Base-by-base conservation (phyloP, 352 stramenopile species). In the Phytophthora tentaculata region DNA sequence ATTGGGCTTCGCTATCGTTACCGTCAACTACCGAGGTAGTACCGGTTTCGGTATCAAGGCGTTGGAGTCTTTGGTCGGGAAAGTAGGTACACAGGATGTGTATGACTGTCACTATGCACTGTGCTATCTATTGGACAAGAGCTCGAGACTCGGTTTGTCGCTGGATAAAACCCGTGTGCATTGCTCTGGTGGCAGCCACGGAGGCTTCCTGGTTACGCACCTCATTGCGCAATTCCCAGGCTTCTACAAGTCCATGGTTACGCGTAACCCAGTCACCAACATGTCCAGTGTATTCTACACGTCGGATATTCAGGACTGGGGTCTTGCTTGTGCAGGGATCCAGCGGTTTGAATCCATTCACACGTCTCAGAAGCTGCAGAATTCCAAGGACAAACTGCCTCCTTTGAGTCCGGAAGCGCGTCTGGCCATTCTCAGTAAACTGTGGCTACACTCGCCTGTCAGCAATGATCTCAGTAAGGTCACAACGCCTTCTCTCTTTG, bases 281-380 rank as follows among this genome's bases (percentile, higher is more conserved):
- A 96, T 99, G 65, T 84, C 94, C 23, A 91, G 82, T 35, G 93
- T 98, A 87, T 91, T 97, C 39, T 97, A 94, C 71, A 85, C 86
- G 19, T 98, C 91, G 16, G 97, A 99, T 77, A 99, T 99, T 77
- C 92, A 94, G n/a, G 97, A 99, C 64, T 99, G 96, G 96, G 95
- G 85, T 23, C 87, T 97, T 28, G 95, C 98, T 53, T 88, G 86
- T 52, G 71, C 90, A 49, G 94, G 94, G 0, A 71, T 95, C 35
- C 73, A 86, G 22, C 79, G 80, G 12, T 98, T 98, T 53, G 85
- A 98, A 60, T 91, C 81, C n/a, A 88, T 91, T 39, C 60, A 83
- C 24, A 94, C 91, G 68, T 81, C 76, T 14, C 88, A 79, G 73
- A 86, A 71, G 41, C 71, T 87, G 16, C 70, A 74, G 48, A 64